A percentile compares a stretch with the other conserved stretches of the same genome.
phyloP scores from a whole-genome alignment of 495 filamentous ascomycete genomes.

The Penicillium dipodomyicola region DNA sequence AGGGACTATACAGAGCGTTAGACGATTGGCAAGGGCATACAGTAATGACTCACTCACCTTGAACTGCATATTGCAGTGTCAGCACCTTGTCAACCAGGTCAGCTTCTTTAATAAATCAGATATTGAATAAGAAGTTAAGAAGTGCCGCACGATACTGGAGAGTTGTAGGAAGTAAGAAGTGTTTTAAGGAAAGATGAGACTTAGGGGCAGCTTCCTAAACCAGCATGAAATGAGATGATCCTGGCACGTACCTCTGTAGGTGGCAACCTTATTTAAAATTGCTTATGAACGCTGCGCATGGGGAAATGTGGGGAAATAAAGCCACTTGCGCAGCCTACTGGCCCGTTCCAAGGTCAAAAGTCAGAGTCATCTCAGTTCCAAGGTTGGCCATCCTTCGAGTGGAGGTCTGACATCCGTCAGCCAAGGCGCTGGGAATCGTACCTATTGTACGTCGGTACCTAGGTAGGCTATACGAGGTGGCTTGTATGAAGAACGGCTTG shows the following conservation, averaged over 20 bases:
- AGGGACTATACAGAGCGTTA: slow-evolving; percentile 11
- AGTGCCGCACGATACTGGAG: background rate
- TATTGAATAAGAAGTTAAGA: background rate
- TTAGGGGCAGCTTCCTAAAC: slow-evolving; percentile 6
- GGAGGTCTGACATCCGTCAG: slow-evolving; percentile 2
- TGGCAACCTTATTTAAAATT: slow-evolving; percentile 6
- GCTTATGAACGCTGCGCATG: background rate
- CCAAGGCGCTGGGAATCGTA: slow-evolving; percentile 6
- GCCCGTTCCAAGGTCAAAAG: background rate
- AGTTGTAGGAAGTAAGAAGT: background rate
- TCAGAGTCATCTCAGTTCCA: background rate
- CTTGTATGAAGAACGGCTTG: background rate
- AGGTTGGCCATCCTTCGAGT: slow-evolving; percentile 2
- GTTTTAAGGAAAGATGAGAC: background rate
- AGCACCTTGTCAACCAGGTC: slow-evolving; percentile 2
- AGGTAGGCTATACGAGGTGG: slow-evolving; percentile 1
- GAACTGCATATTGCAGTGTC: slow-evolving; percentile 22
- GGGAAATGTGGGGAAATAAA: slow-evolving; percentile 21
- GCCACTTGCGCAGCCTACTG: slow-evolving; percentile 10
- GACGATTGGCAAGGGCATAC: background rate
- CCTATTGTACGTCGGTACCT: too few relatives aligned
- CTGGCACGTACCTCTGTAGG: slow-evolving; percentile 14
- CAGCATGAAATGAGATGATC: slow-evolving; percentile 15
- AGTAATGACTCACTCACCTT: slow-evolving; percentile 19
- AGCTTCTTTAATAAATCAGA: background rate